Percentiles rank a stretch among this genome's conserved stretches.
Evolutionary conservation across 2,329 filamentous ascomycete genomes (phyloP).

Genomic region (Arthroderma sp.): DNA sequence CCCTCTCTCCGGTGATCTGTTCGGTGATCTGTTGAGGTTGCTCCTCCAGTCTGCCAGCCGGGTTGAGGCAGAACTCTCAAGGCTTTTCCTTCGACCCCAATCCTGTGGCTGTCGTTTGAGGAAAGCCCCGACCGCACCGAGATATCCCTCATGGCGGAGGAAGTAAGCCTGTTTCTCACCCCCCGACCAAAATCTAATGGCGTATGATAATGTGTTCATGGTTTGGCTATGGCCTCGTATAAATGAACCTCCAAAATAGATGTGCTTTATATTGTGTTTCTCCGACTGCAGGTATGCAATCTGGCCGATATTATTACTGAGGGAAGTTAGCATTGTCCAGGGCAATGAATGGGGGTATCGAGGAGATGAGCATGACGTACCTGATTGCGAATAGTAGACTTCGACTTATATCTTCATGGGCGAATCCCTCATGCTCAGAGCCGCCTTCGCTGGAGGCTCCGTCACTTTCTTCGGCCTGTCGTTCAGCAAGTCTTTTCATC

Average conservation of each 20-base stretch:
- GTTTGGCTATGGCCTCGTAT: conserved; percentile 94
- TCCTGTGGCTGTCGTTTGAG: conserved; percentile 79
- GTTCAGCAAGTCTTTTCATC: conserved; percentile 74
- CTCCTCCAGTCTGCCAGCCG: conserved; percentile 13
- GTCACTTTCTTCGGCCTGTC: conserved; percentile 58
- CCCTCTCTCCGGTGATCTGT: too few relatives aligned
- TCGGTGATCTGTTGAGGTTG: neutral
- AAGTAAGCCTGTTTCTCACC: conserved; percentile 93
- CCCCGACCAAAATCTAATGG: conserved; percentile 95
- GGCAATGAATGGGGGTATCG: neutral
- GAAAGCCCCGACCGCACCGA: conserved; percentile 88
- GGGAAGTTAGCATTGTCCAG: conserved; percentile 14
- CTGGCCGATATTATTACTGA: conserved; percentile 92
- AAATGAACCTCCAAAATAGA: conserved; percentile 96
- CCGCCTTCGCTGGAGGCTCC: conserved; percentile 19
- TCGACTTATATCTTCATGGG: conserved; percentile 71
- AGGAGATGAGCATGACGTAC: conserved; percentile 20
- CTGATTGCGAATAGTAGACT: conserved; percentile 85
- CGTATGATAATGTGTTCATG: conserved; percentile 93
- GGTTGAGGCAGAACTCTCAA: conserved; percentile 40
- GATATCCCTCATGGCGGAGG: conserved; percentile 84
- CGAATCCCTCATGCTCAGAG: conserved; percentile 43
- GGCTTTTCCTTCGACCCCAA: conserved; percentile 73
- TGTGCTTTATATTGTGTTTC: conserved; percentile 78
- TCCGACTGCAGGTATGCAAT: conserved; percentile 96